A percentile compares a stretch with the other conserved stretches of the same genome.
Conservation (phyloP, 441 rosid genomes). For the Adansonia madagascariensis region DNA sequence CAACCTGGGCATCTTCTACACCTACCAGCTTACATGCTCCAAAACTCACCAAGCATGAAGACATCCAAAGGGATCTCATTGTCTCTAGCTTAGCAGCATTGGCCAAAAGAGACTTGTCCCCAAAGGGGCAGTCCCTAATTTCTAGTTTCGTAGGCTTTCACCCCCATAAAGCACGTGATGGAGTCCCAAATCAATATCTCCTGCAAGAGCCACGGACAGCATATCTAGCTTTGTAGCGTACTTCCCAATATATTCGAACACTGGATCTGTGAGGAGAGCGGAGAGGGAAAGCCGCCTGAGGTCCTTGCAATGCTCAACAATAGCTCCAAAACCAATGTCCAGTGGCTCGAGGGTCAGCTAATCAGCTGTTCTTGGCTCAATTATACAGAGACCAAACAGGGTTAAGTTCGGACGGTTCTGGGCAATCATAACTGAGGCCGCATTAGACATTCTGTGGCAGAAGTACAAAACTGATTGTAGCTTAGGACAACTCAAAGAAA, state of each 20-base stretch:
- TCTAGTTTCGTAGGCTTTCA: constrained; percentile 81
- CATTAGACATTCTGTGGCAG: constrained; percentile 77
- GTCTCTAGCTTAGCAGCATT: constrained; percentile 87
- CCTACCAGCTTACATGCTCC: constrained; percentile 83
- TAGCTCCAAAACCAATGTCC: constrained; percentile 88
- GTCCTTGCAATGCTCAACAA: constrained; percentile 78
- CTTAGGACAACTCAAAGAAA: constrained; percentile 79
- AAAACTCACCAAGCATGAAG: constrained; percentile 76
- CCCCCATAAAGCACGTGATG: constrained; percentile 84
- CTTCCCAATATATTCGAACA: constrained; percentile 76
- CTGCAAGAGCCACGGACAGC: constrained; percentile 93
- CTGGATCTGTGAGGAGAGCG: constrained; percentile 81
- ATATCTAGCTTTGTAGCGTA: constrained; percentile 75
- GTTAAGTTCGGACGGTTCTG: constrained; percentile 67
- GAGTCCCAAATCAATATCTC: constrained; percentile 85
- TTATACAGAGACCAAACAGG: constrained; percentile 83
- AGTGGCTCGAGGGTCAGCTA: constrained; percentile 75
- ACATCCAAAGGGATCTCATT: constrained; percentile 99
- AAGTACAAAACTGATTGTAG: constrained; percentile 81
- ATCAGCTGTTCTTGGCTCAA: constrained; percentile 76
- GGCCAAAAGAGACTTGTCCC: constrained; percentile 81
- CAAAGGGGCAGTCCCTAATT: constrained; percentile 90
- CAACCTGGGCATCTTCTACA: constrained; percentile 72
- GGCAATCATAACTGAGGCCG: constrained; percentile 70
- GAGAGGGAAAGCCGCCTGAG: constrained; percentile 81